Evolutionary conservation across 352 stramenopile species (phyloP).

Genomic region (Pythium dissimile): DNA sequence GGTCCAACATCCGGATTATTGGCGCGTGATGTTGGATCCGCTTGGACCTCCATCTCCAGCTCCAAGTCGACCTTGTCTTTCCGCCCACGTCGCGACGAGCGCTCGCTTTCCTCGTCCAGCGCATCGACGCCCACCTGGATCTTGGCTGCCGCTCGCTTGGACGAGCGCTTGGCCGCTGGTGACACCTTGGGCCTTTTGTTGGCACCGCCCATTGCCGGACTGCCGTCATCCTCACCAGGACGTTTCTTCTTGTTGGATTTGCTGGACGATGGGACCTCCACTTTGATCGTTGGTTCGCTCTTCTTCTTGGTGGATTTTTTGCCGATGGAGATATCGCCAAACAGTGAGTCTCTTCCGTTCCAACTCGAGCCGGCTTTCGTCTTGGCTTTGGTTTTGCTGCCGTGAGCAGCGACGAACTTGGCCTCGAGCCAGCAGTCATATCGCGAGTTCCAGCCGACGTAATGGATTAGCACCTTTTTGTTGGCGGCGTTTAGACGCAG

Average conservation of each 20-base stretch:
- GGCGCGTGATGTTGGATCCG: no score
- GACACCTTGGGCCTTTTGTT: background rate
- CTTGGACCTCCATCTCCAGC: conserved; percentile 49
- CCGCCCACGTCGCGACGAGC: conserved; percentile 26
- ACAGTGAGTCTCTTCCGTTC: conserved; percentile 35
- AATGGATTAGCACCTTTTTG: conserved; percentile 54
- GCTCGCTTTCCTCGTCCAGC: conserved; percentile 48
- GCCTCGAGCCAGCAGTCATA: conserved; percentile 60
- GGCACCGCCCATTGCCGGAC: background rate
- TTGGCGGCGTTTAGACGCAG: conserved; percentile 37
- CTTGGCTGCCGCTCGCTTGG: background rate
- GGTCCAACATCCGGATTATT: background rate
- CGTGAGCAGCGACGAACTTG: conserved; percentile 48
- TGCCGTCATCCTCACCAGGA: background rate
- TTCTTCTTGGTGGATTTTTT: conserved; percentile 13
- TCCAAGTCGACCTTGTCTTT: conserved; percentile 50
- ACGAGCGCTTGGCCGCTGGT: background rate
- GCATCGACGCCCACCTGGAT: conserved; percentile 48
- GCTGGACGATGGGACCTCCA: background rate
- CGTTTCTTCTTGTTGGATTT: conserved; percentile 4
- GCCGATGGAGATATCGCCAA: conserved; percentile 7
- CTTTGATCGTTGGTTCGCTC: background rate
- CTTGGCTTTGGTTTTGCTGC: conserved; percentile 32
- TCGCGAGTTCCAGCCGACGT: conserved; percentile 74
- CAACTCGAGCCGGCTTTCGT: conserved; percentile 39